phyloP scores from a whole-genome alignment of 2,329 filamentous ascomycete species.

The Trichophyton verrucosum region DNA sequence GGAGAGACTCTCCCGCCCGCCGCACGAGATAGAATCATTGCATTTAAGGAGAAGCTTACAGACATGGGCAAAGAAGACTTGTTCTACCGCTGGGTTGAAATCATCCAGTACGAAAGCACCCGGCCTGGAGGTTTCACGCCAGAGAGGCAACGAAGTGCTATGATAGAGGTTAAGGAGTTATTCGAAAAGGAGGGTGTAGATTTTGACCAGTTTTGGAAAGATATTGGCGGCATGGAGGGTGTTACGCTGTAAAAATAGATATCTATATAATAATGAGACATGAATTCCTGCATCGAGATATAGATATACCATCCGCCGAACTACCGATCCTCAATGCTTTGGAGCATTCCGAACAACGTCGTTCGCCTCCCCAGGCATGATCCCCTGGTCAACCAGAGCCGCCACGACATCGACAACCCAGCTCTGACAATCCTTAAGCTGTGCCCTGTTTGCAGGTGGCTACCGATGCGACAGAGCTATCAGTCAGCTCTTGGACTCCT shows the following conservation, averaged over 20 bases:
- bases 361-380: not conserved
- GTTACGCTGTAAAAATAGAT: slow-evolving; percentile 36
- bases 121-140: slow-evolving; percentile 65
- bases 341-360: not conserved
- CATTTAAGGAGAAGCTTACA: slow-evolving; percentile 64
- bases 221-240: slow-evolving; percentile 51
- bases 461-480: slow-evolving; percentile 6
- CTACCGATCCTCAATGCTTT: not conserved
- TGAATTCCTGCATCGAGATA: not conserved
- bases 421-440: slow-evolving; percentile 18
- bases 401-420: slow-evolving; percentile 16
- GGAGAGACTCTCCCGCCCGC: slow-evolving; percentile 12
- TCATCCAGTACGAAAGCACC: slow-evolving; percentile 76
- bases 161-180: slow-evolving; percentile 60
- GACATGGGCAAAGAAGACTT: slow-evolving; percentile 72
- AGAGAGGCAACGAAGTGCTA: slow-evolving; percentile 59
- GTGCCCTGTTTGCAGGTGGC: slow-evolving; percentile 13
- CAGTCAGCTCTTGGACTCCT: not conserved
- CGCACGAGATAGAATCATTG: slow-evolving; percentile 55
- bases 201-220: slow-evolving; percentile 67
- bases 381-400: slow-evolving; percentile 13
- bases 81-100: slow-evolving; percentile 87
- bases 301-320: not conserved
- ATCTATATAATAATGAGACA: not conserved
- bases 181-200: slow-evolving; percentile 66